A percentile compares a stretch with the other conserved stretches of the same genome.
phyloP scores from a whole-genome alignment of 2,329 filamentous ascomycete species.

The Epichloe typhina region DNA sequence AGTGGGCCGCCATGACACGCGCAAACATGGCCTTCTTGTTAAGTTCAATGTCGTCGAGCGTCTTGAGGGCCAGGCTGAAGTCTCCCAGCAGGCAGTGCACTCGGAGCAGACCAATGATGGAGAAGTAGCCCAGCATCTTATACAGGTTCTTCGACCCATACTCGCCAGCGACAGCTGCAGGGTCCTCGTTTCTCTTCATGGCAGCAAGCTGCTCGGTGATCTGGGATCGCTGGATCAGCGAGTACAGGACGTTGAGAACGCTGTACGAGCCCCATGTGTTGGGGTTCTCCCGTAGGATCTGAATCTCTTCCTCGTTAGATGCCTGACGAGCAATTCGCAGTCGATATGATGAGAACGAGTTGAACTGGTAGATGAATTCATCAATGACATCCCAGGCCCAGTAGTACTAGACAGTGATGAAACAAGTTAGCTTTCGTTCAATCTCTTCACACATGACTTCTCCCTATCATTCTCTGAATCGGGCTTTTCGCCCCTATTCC shows the following conservation, averaged over 20 bases:
- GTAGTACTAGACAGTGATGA: conserved; percentile 56
- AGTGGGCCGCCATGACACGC: conserved; percentile 97
- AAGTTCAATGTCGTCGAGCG: conserved; percentile 96
- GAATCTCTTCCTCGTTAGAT: conserved; percentile 83
- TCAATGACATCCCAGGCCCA: conserved; percentile 99
- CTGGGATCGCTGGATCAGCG: conserved; percentile 93
- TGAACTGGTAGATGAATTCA: conserved; percentile 99
- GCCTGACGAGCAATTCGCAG: conserved; percentile 75
- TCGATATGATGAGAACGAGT: conserved; percentile 96
- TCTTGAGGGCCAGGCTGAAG: conserved; percentile 97
- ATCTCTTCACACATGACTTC: background rate
- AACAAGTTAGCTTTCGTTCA: conserved; percentile 5
- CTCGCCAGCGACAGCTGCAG: conserved; percentile 76
- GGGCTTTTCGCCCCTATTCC: no score
- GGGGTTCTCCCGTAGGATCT: conserved; percentile 85
- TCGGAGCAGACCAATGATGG: conserved; percentile 90
- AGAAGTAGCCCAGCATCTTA: conserved; percentile 98
- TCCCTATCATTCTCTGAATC: background rate
- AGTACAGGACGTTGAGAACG: conserved; percentile 97
- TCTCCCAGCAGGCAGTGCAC: conserved; percentile 95
- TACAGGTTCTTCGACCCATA: conserved; percentile 92
- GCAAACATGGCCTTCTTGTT: conserved; percentile 99
- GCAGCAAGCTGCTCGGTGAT: conserved; percentile 95
- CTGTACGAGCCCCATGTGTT: conserved; percentile 99
- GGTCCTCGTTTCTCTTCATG: conserved; percentile 88